Evolutionary conservation across 2,329 filamentous ascomycete species (phyloP).

Genomic region (Cryphonectria nitschkei): DNA sequence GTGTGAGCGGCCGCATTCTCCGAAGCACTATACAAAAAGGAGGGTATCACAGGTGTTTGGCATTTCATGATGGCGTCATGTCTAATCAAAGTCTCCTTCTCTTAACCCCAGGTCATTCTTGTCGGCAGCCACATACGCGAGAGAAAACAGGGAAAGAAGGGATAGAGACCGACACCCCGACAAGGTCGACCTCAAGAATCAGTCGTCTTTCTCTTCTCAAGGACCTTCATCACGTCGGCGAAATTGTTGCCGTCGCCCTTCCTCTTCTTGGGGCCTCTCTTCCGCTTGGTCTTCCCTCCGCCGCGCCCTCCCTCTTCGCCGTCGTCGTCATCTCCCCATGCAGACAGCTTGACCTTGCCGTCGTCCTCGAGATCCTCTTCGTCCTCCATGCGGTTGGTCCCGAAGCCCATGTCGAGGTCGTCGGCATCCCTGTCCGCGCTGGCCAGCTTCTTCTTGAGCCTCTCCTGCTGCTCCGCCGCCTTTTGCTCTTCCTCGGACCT

Average conservation of each 20-base stretch:
- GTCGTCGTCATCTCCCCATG: slow-evolving; percentile 57
- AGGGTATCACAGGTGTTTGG: slow-evolving; percentile 4
- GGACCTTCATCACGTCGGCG: slow-evolving; percentile 76
- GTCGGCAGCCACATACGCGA: no score
- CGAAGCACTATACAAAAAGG: not conserved
- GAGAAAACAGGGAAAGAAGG: not conserved
- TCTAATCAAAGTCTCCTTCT: not conserved
- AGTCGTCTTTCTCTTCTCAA: slow-evolving; percentile 62
- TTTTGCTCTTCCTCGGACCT: slow-evolving; percentile 46
- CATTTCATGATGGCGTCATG: not conserved
- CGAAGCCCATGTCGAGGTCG: slow-evolving; percentile 94
- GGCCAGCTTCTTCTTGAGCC: slow-evolving; percentile 74
- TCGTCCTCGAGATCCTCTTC: slow-evolving; percentile 78
- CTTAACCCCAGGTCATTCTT: no score
- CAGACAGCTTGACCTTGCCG: slow-evolving; percentile 67
- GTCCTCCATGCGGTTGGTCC: slow-evolving; percentile 83
- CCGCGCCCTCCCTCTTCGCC: slow-evolving; percentile 54
- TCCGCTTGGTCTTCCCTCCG: slow-evolving; percentile 61
- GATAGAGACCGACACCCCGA: not conserved
- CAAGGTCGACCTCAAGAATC: slow-evolving; percentile 29
- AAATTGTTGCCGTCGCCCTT: slow-evolving; percentile 80
- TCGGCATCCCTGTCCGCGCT: slow-evolving; percentile 79
- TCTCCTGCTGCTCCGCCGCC: slow-evolving; percentile 62
- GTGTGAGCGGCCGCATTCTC: not conserved
- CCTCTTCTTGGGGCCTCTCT: slow-evolving; percentile 73